phyloP scores from a whole-genome alignment of 2,329 filamentous ascomycete genomes.

The Cercospora brassicicola region DNA sequence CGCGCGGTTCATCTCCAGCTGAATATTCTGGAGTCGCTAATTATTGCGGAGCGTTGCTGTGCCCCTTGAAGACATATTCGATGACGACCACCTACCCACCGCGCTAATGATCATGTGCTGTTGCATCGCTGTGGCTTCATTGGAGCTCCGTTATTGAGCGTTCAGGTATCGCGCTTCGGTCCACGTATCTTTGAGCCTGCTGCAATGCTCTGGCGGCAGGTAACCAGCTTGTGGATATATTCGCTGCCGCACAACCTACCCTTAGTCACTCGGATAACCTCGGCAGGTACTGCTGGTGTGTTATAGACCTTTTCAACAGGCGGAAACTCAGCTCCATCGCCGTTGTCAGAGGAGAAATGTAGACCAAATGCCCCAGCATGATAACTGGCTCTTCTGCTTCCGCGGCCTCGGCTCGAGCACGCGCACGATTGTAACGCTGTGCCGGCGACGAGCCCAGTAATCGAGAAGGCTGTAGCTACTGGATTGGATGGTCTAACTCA shows the following conservation, averaged over 20 bases:
- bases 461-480: neutral
- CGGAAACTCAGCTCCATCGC: neutral
- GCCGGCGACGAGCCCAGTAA: neutral
- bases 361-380: neutral
- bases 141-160: neutral
- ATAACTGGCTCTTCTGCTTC: neutral
- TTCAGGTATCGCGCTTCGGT: neutral
- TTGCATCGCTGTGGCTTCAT: neutral
- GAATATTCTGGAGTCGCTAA: neutral
- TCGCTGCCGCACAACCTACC: neutral
- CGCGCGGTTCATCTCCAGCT: neutral
- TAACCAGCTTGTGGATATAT: no score
- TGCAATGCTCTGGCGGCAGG: neutral
- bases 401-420: neutral
- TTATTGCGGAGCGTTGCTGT: neutral
- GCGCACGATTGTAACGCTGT: neutral
- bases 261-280: neutral
- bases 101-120: neutral
- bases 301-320: neutral
- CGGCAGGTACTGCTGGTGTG: no score
- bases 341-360: neutral
- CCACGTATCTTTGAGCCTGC: neutral
- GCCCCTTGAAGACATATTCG: neutral
- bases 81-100: neutral
- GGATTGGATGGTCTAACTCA: neutral